phyloP scores from a whole-genome alignment of 75 land plant species.

The Pinus albicaulis region DNA sequence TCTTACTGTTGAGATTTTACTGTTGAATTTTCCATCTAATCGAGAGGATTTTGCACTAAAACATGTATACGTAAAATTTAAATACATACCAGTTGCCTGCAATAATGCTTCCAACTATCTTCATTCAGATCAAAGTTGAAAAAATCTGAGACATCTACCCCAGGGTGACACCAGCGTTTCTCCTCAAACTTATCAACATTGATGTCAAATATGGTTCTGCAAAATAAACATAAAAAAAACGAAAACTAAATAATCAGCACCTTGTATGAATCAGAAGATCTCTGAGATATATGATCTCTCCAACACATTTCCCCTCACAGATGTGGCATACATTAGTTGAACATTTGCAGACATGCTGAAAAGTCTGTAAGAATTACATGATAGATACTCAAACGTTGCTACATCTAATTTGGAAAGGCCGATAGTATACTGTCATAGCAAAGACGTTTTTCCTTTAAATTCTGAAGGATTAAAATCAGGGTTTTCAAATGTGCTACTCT shows the following conservation, averaged over 20 bases:
- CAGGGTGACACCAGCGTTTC: slow-evolving; percentile 67
- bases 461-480: too few species aligned
- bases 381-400: background rate
- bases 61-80: too few species aligned
- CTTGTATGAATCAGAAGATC: background rate
- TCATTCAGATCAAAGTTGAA: slow-evolving; percentile 76
- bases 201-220: slow-evolving; percentile 67
- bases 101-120: slow-evolving; percentile 66
- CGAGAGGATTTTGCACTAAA: too few species aligned
- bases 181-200: slow-evolving; percentile 51
- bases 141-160: slow-evolving; percentile 62
- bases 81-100: slow-evolving; percentile 43
- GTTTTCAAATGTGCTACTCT: background rate
- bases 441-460: background rate
- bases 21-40: too few species aligned
- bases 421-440: background rate
- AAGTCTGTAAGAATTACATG: background rate
- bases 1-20: too few species aligned
- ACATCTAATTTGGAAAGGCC: background rate
- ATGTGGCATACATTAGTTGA: background rate
- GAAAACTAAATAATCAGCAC: background rate
- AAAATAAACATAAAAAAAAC: background rate
- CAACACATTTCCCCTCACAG: background rate
- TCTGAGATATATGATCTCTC: background rate
- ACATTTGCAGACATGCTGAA: background rate